Evolutionary conservation across 495 filamentous ascomycete genomes (phyloP).

Genomic region (Penicillium turbatum): DNA sequence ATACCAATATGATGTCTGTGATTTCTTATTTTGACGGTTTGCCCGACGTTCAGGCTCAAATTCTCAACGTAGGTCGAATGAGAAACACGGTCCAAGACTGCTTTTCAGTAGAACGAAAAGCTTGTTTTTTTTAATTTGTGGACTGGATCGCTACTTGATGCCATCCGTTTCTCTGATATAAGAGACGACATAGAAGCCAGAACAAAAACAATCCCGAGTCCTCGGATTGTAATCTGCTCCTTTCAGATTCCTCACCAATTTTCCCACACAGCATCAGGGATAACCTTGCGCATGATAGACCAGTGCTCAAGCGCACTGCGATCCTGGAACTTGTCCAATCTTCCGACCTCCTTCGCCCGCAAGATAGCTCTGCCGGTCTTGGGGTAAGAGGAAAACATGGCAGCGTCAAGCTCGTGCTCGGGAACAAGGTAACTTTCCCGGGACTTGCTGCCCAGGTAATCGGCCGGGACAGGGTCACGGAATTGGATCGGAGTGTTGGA

Average conservation of each 20-base stretch:
- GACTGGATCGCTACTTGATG: background rate
- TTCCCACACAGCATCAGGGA: slow-evolving; percentile 81
- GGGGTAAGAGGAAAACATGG: slow-evolving; percentile 39
- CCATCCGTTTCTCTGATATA: background rate
- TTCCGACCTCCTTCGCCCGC: slow-evolving; percentile 41
- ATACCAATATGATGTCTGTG: slow-evolving; percentile 30
- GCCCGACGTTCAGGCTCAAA: too few species aligned
- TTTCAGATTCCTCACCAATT: slow-evolving; percentile 57
- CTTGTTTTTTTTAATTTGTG: slow-evolving; percentile 3
- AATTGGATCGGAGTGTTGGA: slow-evolving; percentile 52
- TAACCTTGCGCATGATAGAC: slow-evolving; percentile 80
- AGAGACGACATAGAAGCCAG: background rate
- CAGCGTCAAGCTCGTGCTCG: slow-evolving; percentile 62
- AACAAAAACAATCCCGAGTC: background rate
- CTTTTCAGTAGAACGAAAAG: background rate
- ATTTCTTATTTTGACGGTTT: background rate
- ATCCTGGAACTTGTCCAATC: slow-evolving; percentile 65
- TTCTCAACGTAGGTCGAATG: too few species aligned
- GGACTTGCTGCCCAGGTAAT: slow-evolving; percentile 68
- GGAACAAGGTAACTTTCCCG: slow-evolving; percentile 67
- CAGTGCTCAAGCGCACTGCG: slow-evolving; percentile 79
- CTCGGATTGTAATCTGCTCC: background rate
- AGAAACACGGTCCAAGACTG: too few species aligned
- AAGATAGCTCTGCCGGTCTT: slow-evolving; percentile 29
- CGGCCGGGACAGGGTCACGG: slow-evolving; percentile 58